phyloP scores from a whole-genome alignment of 1,284 basidiomycete genomes.

The Hemileia vastatrix region DNA sequence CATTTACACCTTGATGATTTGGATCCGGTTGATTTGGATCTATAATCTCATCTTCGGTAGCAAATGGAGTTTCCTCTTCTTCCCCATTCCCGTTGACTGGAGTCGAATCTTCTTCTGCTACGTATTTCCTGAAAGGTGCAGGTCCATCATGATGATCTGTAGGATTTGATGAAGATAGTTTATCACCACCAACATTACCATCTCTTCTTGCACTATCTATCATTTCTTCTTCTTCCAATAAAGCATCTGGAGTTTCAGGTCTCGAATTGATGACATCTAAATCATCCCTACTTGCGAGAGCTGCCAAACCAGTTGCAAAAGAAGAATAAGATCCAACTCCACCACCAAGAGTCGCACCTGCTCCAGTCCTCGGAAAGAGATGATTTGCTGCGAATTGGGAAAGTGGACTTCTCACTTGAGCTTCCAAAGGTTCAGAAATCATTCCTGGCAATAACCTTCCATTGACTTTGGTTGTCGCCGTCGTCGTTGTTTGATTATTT shows the following conservation, averaged over 20 bases:
- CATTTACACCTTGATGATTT: background rate
- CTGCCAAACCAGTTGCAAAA: background rate
- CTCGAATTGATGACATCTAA: background rate
- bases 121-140: slow-evolving; percentile 35
- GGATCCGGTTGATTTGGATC: background rate
- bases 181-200: background rate
- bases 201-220: background rate
- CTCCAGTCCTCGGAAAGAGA: slow-evolving; percentile 27
- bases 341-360: slow-evolving; percentile 10
- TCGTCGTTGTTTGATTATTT: background rate
- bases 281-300: background rate
- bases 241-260: background rate
- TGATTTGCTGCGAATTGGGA: slow-evolving; percentile 37
- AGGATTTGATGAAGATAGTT: background rate
- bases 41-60: background rate
- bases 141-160: slow-evolving; percentile 10
- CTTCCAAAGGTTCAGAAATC: background rate
- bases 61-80: background rate
- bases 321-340: slow-evolving; percentile 1
- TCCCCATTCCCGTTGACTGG: too few species aligned
- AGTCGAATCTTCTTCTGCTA: slow-evolving; percentile 31
- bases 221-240: background rate
- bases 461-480: background rate
- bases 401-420: slow-evolving; percentile 31
- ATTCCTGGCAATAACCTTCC: background rate